These are phyloP conservation scores for Rubroboletus satanas DNA, from an alignment of 768 basidiomycete genomes.

Conservation along the genomic window DNA sequence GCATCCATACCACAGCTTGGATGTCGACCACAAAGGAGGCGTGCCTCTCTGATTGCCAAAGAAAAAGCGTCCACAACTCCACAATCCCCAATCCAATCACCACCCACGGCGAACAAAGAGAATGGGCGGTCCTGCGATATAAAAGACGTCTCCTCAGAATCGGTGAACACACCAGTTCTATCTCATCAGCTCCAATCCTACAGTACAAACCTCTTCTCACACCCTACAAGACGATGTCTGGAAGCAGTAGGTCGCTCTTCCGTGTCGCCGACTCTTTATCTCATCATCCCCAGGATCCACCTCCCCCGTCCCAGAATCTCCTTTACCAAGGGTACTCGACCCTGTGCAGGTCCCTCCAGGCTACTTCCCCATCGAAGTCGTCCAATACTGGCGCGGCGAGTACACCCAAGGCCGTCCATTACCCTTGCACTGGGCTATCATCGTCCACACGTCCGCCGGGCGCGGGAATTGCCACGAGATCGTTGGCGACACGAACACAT, in stretches of 20 bases:
- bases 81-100: too few species aligned
- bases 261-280: background rate
- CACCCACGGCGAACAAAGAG: slow-evolving; percentile 3
- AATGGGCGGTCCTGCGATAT: background rate
- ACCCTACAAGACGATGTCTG: background rate
- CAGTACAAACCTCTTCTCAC: background rate
- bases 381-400: slow-evolving; percentile 29
- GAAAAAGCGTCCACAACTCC: background rate
- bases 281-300: background rate
- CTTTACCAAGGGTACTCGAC: slow-evolving; percentile 12
- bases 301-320: background rate
- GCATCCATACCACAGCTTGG: background rate
- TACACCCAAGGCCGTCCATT: slow-evolving; percentile 1
- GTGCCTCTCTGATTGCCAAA: background rate
- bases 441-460: slow-evolving; percentile 17
- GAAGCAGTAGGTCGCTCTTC: background rate
- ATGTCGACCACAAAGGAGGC: slow-evolving; percentile 5
- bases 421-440: slow-evolving; percentile 27
- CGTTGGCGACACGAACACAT: slow-evolving; percentile 20
- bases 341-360: slow-evolving; percentile 18
- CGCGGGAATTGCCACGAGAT: slow-evolving; percentile 26
- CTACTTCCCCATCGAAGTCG: slow-evolving; percentile 22
- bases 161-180: background rate
- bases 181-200: background rate
- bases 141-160: background rate